Evolutionary conservation across 2,329 filamentous ascomycete genomes (phyloP), one percentile per base, ranked within the genome.

Genomic region (Moelleriella libera): DNA sequence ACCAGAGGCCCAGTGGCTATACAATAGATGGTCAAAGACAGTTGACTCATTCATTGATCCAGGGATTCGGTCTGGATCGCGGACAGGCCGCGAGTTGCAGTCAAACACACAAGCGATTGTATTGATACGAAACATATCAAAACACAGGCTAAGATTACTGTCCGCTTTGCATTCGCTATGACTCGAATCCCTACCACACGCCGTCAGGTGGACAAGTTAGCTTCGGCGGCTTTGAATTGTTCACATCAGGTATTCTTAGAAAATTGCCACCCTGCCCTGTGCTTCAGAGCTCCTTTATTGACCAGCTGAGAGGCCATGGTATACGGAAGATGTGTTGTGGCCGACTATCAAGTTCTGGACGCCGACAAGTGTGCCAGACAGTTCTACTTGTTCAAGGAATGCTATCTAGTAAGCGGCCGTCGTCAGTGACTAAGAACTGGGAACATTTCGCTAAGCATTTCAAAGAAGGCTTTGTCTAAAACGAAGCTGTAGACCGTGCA

Each of bases 241-340:
- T 69, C 73, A n/a, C 53, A 65, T 40, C 71, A 80, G 70, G 76
- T 76, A 49, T 46, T 63, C 53, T 12, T 9, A 41, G 45, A 7
- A 12, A 12, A 44, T 29, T 4, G 11, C 37, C 6, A 6, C n/a
- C 21, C 45, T 7, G 31, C 14, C 31, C 21, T 14, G n/a, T 12
- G 30, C 6, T 29, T 11, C 30, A 44, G 29, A 28, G 9, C 30
- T 21, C 14, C 40, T 5, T 14, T 41, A n/a, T 7, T 41, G n/a
- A 41, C n/a, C 9, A 41, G 7, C 6, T 21, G 30, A 37, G 43
- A 97, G 90, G 84, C 87, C 46, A 74, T 87, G 3, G 71, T 78
- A 10, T 98, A 97, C 60, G 92, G 90, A 54, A 89, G 88, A 71
- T 98, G 92, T 62, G 82, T 98, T 53, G 76, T 90, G 45, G 78